Evolutionary conservation across 2,329 filamentous ascomycete species (phyloP).

Genomic region (Penicillium sp.): DNA sequence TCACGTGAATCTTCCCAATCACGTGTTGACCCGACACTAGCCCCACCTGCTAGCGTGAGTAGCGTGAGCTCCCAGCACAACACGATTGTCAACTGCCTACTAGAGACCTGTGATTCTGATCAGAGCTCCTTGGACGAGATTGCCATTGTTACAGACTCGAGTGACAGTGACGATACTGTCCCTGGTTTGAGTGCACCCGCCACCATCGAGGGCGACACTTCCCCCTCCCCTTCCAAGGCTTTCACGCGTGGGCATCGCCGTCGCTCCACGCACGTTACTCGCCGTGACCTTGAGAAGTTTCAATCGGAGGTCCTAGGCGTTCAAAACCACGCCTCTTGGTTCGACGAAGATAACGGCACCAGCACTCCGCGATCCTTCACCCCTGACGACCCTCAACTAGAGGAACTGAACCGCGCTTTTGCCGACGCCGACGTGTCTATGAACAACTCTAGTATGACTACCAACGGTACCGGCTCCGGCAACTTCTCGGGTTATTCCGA

Average conservation of each 20-base stretch:
- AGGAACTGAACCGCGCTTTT: conserved; percentile 32
- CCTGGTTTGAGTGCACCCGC: conserved; percentile 14
- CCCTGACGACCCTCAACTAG: conserved; percentile 27
- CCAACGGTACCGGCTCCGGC: conserved; percentile 22
- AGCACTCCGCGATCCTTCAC: conserved; percentile 16
- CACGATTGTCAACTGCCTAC: background rate
- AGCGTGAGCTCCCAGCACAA: conserved; percentile 6
- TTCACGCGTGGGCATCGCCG: conserved; percentile 35
- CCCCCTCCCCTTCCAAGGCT: conserved; percentile 27
- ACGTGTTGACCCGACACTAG: background rate
- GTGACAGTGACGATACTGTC: conserved; percentile 1
- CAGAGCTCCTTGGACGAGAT: background rate
- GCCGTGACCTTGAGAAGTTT: conserved; percentile 33
- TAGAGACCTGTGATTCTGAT: background rate
- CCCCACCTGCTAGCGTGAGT: conserved; percentile 3
- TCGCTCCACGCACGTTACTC: conserved; percentile 36
- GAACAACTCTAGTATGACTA: conserved; percentile 26
- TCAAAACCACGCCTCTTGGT: conserved; percentile 23
- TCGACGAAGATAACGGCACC: conserved; percentile 25
- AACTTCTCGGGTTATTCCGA: conserved; percentile 31
- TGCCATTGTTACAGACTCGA: background rate
- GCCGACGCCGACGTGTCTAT: conserved; percentile 29
- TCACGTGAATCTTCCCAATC: background rate
- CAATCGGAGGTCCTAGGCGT: conserved; percentile 30
- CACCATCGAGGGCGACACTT: conserved; percentile 26